Percentiles rank a stretch among this genome's conserved stretches.
Conservation (phyloP, 176 grass and related monocot species). For the Oryza rufipogon region DNA sequence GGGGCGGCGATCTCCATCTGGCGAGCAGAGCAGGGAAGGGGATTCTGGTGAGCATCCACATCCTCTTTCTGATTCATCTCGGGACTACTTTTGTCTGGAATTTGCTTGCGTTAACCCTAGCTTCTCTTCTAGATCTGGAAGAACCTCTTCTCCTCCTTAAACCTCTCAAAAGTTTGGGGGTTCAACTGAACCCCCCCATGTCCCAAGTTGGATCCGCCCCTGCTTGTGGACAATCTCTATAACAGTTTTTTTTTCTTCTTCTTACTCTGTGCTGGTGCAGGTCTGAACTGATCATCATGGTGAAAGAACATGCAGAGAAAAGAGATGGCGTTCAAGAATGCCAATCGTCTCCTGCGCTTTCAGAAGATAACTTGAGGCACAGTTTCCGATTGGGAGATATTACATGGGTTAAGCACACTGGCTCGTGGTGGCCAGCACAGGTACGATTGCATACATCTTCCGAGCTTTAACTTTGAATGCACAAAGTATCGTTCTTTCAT, state of each 20-base stretch:
- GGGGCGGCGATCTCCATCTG: too few species aligned
- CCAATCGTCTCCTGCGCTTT: constrained; percentile 2
- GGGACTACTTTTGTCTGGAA: too few species aligned
- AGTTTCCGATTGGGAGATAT: constrained; percentile 73
- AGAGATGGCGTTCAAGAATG: not conserved
- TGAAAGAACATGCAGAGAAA: constrained; percentile 29
- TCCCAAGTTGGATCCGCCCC: too few species aligned
- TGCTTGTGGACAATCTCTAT: not conserved
- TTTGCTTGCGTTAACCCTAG: too few species aligned
- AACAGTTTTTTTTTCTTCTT: not conserved
- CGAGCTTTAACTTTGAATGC: not conserved
- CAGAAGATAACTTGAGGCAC: constrained; percentile 38
- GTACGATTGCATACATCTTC: constrained; percentile 45
- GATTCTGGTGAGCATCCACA: too few species aligned
- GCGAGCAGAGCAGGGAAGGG: too few species aligned
- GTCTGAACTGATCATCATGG: constrained; percentile 38
- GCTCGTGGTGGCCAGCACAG: constrained; percentile 94
- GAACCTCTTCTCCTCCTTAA: too few species aligned
- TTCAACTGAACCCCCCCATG: too few species aligned
- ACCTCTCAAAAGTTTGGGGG: too few species aligned
- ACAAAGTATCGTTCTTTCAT: not conserved
- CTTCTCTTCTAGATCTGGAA: too few species aligned
- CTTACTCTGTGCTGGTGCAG: constrained; percentile 26
- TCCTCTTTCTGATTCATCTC: too few species aligned
- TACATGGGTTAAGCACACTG: constrained; percentile 69